A percentile compares a stretch with the other conserved stretches of the same genome.
Conservation (phyloP, 495 filamentous ascomycete species). For the Penicillium canescens region DNA sequence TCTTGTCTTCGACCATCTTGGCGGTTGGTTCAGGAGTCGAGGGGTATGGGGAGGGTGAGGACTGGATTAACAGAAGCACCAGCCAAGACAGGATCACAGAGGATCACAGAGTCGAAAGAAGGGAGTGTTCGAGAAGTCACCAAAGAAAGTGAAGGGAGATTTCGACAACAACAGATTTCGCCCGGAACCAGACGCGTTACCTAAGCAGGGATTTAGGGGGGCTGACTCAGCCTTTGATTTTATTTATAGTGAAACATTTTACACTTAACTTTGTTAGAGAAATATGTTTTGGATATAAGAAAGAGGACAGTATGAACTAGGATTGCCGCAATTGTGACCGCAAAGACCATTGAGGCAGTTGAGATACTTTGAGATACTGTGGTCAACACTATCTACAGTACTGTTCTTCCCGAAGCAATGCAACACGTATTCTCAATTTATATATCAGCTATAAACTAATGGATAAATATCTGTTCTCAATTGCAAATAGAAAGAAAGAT, state of each 20-base stretch:
- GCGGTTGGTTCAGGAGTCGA: constrained; percentile 5
- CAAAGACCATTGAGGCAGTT: no score
- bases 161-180: constrained; percentile 20
- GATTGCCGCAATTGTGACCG: no score
- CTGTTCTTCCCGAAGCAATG: background rate
- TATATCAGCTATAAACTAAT: background rate
- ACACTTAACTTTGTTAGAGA: no score
- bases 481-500: no score
- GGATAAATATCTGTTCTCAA: no score
- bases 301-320: no score
- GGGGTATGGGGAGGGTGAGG: background rate
- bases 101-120: constrained; percentile 3
- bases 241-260: constrained; percentile 2
- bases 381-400: no score
- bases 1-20: constrained; percentile 78
- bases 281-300: no score
- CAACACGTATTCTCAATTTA: background rate
- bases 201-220: constrained; percentile 15
- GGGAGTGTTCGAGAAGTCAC: background rate
- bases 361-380: no score
- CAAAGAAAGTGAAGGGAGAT: constrained; percentile 11
- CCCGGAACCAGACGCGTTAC: constrained; percentile 21
- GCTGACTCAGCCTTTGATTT: constrained; percentile 13
- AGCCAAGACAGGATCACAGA: constrained; percentile 3
- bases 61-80: constrained; percentile 4